Evolutionary conservation across 2,329 filamentous ascomycete species (phyloP), one percentile per base, ranked within the genome.

Genomic region (Aureobasidium uvarum): DNA sequence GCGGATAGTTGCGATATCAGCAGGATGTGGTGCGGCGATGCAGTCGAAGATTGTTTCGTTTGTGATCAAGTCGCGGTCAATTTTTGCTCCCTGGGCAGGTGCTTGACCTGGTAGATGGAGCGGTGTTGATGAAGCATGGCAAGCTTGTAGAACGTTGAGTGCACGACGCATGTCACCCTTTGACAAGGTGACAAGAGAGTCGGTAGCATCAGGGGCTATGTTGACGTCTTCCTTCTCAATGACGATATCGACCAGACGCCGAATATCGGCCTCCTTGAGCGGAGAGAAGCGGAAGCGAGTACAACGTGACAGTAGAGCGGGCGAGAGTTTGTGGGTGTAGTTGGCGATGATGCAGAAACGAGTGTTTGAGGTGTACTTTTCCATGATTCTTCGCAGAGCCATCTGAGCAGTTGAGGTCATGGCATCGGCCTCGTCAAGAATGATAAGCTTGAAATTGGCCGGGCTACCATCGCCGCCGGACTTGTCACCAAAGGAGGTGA

Each of bases 381-480:
- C 95, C 95, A 99, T 99, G 74, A 99, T 98, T 55, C 95, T 84
- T 68, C 95, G 86, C 64, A 99, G 82, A 0, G 95, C 95, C 94
- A 99, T 99, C 78, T 99, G 95, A 6, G 95, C 95, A 0, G 94
- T 96, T 63, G 91, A 90, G n/a, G 95, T 99, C 95, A 99, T 99
- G 63, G 95, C 95, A 76, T 99, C 95, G n/a, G 95, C 95, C 81
- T 99, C 95, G 77, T 99, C 95, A 5, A 99, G 86, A 64, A 99
- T 91, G 74, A 99, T 98, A 71, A 99, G 86, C 81, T 99, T 99
- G 82, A 90, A 99, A 6, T 80, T 78, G 14, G 77, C 76, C 23
- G 77, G 73, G 5, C 75, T 78, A 73, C 25, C 75, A 14, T 84
- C 79, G 48, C 77, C 74, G 23, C 60, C 60, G 33, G 56, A 28